phyloP scores from a whole-genome alignment of 2,329 filamentous ascomycete genomes.

The Graphiopsis chlorocephala region DNA sequence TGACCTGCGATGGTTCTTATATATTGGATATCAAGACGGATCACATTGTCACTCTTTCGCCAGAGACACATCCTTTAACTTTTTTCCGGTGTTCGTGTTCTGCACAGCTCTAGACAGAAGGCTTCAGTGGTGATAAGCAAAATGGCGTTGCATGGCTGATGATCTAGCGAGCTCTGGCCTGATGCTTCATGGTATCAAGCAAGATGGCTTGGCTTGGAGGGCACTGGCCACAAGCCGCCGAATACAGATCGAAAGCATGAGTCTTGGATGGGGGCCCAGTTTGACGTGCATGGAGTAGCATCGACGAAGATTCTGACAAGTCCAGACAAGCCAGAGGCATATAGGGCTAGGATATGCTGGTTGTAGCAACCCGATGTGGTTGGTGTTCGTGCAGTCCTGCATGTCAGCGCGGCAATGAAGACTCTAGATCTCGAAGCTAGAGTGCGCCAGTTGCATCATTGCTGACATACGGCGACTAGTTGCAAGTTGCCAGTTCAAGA shows the following conservation, averaged over 20 bases:
- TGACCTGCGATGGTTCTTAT: not conserved
- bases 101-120: not conserved
- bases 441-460: not conserved
- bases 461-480: not conserved
- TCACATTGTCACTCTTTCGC: not conserved
- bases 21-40: not conserved
- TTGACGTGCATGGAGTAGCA: not conserved
- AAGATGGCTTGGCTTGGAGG: not conserved
- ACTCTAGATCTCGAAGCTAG: not conserved
- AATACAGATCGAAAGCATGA: not conserved
- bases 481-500: not conserved
- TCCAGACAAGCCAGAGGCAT: not conserved
- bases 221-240: not conserved
- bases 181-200: not conserved
- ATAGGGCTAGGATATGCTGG: not conserved
- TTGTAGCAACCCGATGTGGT: not conserved
- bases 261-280: not conserved
- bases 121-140: not conserved
- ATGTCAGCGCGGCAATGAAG: not conserved
- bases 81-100: not conserved
- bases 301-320: not conserved
- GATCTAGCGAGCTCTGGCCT: not conserved
- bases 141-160: not conserved
- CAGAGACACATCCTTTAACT: not conserved
- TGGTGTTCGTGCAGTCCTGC: not conserved